phyloP scores from a whole-genome alignment of 345 rosid genomes.

The Sapria himalayana region DNA sequence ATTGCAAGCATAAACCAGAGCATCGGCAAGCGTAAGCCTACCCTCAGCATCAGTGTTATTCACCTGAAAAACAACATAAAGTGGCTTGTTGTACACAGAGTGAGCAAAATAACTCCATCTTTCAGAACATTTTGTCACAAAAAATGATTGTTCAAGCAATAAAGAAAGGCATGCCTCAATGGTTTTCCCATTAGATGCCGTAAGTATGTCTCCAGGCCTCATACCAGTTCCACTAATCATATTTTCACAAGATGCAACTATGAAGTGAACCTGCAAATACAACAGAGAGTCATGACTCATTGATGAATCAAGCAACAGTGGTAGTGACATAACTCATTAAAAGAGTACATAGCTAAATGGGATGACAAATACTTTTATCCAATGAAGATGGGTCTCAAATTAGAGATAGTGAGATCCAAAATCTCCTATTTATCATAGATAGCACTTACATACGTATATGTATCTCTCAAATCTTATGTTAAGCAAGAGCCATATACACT shows the following conservation, averaged over 20 bases:
- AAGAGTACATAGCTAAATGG: too few species aligned
- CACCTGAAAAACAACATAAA: conserved; percentile 26
- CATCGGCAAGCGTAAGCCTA: conserved; percentile 92
- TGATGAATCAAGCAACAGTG: too few species aligned
- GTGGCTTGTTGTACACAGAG: not conserved
- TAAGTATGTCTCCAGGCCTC: conserved; percentile 94
- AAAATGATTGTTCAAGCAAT: not conserved
- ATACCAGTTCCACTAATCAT: conserved; percentile 99
- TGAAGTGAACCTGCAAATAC: conserved; percentile 52
- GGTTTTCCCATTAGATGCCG: conserved; percentile 93
- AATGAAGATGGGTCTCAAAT: too few species aligned
- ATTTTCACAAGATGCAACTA: conserved; percentile 96
- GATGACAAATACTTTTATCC: too few species aligned
- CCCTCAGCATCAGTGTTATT: conserved; percentile 99
- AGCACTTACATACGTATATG: too few species aligned
- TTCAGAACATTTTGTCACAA: not conserved
- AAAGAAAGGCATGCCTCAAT: conserved; percentile 36
- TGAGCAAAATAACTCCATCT: conserved; percentile 2
- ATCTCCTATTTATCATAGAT: too few species aligned
- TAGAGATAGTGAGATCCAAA: too few species aligned
- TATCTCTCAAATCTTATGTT: too few species aligned
- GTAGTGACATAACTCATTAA: too few species aligned
- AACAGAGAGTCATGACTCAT: too few species aligned
- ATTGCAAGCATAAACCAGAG: conserved; percentile 80
- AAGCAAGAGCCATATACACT: too few species aligned